These are phyloP conservation scores for Tolypocladium ovalisporum DNA, from an alignment of 2,329 filamentous ascomycete species.

Conservation along the genomic window DNA sequence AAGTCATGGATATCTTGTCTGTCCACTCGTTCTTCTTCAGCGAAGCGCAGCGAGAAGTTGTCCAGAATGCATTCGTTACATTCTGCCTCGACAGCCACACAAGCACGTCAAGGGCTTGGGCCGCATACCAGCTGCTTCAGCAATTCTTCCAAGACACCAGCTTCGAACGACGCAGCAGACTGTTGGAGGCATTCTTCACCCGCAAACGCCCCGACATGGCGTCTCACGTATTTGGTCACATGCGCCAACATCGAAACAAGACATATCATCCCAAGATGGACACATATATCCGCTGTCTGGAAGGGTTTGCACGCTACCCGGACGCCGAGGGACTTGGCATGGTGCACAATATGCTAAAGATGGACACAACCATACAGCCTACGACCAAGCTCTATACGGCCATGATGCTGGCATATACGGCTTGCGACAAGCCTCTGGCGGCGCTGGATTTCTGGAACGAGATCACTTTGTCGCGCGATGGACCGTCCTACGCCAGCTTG, in stretches of 20 bases:
- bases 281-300: constrained; percentile 69
- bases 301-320: constrained; percentile 54
- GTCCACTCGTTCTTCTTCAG: constrained; percentile 62
- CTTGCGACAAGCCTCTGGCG: constrained; percentile 52
- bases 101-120: constrained; percentile 54
- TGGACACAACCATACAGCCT: constrained; percentile 71
- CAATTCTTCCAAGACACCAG: constrained; percentile 57
- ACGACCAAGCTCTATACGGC: constrained; percentile 71
- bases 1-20: constrained; percentile 74
- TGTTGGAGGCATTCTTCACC: constrained; percentile 77
- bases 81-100: constrained; percentile 56
- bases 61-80: constrained; percentile 54
- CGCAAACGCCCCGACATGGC: constrained; percentile 76
- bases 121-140: constrained; percentile 53
- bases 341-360: constrained; percentile 88
- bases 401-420: constrained; percentile 75
- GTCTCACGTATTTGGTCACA: constrained; percentile 78
- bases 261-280: constrained; percentile 56
- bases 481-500: constrained; percentile 72
- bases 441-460: constrained; percentile 76
- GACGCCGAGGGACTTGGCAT: constrained; percentile 54
- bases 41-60: constrained; percentile 53
- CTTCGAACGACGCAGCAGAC: constrained; percentile 50
- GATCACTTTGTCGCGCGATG: constrained; percentile 74
- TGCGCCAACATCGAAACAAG: constrained; percentile 64